A percentile compares a stretch with the other conserved stretches of the same genome.
Conservation (phyloP, 768 basidiomycete genomes). For the Candolleomyces aberdarensis region DNA sequence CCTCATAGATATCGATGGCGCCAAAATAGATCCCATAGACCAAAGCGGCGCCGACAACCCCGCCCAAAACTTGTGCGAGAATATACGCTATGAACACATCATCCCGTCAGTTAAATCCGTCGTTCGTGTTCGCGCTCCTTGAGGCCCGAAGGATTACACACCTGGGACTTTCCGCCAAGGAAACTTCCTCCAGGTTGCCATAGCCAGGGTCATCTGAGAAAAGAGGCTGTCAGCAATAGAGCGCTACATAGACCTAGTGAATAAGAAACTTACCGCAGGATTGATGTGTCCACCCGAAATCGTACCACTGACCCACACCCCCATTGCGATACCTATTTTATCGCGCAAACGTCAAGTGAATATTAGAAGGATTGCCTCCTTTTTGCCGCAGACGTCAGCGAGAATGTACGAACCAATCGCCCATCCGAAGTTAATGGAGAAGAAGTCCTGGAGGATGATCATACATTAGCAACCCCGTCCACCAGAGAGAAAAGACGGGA, state of each 20-base stretch:
- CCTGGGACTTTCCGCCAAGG: conserved; percentile 80
- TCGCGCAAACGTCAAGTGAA: too few species aligned
- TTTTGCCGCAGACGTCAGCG: too few species aligned
- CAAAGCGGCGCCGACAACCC: conserved; percentile 51
- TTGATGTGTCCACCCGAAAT: conserved; percentile 78
- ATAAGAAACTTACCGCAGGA: conserved; percentile 49
- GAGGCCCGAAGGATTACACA: conserved; percentile 4
- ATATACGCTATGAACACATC: conserved; percentile 21
- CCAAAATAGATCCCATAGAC: conserved; percentile 66
- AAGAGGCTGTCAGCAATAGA: too few species aligned
- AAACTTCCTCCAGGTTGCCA: conserved; percentile 69
- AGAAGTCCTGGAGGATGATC: conserved; percentile 31
- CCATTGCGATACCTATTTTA: conserved; percentile 53
- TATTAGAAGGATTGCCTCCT: too few species aligned
- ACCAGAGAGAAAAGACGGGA: not conserved
- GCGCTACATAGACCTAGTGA: too few species aligned
- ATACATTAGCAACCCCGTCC: not conserved
- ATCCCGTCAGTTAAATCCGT: not conserved
- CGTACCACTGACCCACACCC: conserved; percentile 63
- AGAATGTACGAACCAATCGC: conserved; percentile 13
- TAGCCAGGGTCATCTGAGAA: conserved; percentile 59
- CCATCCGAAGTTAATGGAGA: conserved; percentile 55
- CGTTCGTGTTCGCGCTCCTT: not conserved
- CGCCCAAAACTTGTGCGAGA: conserved; percentile 58
- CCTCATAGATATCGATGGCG: conserved; percentile 64